These are phyloP conservation scores for Coemansia brasiliensis DNA, from an alignment of 192 early-diverging fungal genomes.

Conservation along the genomic window DNA sequence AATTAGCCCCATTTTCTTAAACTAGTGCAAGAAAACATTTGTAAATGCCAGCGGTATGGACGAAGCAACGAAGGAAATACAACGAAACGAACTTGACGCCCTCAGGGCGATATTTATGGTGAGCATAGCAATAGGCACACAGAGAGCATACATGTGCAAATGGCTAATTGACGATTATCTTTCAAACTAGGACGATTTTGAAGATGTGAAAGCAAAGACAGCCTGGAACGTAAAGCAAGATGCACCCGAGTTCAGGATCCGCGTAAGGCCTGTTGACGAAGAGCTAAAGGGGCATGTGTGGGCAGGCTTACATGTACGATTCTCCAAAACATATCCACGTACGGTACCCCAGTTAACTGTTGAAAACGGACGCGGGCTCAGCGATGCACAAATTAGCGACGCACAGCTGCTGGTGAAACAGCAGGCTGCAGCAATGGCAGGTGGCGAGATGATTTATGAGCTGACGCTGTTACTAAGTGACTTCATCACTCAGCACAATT, in stretches of 20 bases:
- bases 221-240: constrained; percentile 49
- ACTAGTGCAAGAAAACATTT: not conserved
- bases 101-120: constrained; percentile 61
- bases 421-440: constrained; percentile 46
- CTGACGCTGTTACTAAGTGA: constrained; percentile 60
- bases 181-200: constrained; percentile 41
- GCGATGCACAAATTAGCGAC: constrained; percentile 51
- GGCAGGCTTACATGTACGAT: constrained; percentile 35
- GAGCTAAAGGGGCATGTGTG: constrained; percentile 28
- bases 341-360: constrained; percentile 61
- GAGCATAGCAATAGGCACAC: not conserved
- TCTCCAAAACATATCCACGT: constrained; percentile 69
- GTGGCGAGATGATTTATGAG: constrained; percentile 71
- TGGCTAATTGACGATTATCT: too few species aligned
- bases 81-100: constrained; percentile 73
- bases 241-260: constrained; percentile 41
- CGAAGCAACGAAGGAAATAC: constrained; percentile 52
- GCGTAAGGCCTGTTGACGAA: constrained; percentile 32
- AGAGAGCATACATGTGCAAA: too few species aligned
- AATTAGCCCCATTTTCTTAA: not conserved
- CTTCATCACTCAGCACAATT: constrained; percentile 60
- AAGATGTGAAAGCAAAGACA: constrained; percentile 34
- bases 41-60: constrained; percentile 39
- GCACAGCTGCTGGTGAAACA: constrained; percentile 36
- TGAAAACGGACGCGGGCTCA: constrained; percentile 57